Base-by-base conservation (phyloP, 164 flowering plant species). In the Kalanchoe fedtschenkoi region DNA sequence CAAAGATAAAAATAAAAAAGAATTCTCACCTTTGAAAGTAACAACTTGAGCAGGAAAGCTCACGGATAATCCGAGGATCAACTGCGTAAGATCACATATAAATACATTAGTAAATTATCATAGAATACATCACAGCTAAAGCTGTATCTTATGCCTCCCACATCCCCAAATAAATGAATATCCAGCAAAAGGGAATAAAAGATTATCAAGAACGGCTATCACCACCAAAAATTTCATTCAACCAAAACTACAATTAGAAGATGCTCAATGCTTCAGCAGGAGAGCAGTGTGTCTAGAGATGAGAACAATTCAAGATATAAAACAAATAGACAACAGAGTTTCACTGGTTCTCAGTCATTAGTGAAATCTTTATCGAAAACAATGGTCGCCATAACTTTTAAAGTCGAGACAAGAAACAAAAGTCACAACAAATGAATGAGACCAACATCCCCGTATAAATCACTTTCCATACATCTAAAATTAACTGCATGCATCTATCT, bases 21-120 rank as follows among this genome's bases (percentile, higher is more conserved):
- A 47, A 19, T 21, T 47, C 13, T 21, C 24, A 47, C 54, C 54
- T 22, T 22, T 47, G 54, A 47, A 8, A 47, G 29, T 4, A 43
- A 43, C 28, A 6, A 21, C 54, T 21, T 47, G 8, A 47, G 7
- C 8, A 47, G 54, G 54, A 21, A 47, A 14, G 54, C 24, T 47
- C 29, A 47, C 28, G 29, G 54, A 22, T 21, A 47, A 28, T 22
- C 26, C 8, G 13, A 47, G 29, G 29, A 47, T 47, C 28, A 47
- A 47, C 54, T 47, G 54, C 10, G 29, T 47, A 47, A 47, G 54
- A 47, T 47, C 54, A 47, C 29, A 47, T 21, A 47, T 47, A 22
- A 22, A 47, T 21, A 8, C 54, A 47, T 47, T 29, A 47, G 54
- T 44, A 44, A 43, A 44, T 44, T 44, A 44, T n/a, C 19, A 44